A percentile compares a stretch with the other conserved stretches of the same genome.
Evolutionary conservation across 306 rosid genomes (phyloP).

Genomic region (Amphicarpaea edgeworthii): DNA sequence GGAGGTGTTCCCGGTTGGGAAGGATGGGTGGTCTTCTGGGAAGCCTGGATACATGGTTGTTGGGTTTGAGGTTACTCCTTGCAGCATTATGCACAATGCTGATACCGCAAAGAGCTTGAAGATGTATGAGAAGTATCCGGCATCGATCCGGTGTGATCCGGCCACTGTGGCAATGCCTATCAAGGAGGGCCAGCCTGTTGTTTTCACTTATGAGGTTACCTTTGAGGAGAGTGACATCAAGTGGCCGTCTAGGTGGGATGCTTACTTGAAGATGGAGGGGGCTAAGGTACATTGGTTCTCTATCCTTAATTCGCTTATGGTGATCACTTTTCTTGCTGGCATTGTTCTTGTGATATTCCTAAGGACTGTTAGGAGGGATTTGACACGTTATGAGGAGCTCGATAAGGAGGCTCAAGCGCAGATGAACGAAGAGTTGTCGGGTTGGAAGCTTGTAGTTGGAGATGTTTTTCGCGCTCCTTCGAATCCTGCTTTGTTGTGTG

Average conservation of each 20-base stretch:
- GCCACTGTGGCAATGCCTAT: slow-evolving; percentile 65
- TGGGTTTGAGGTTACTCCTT: slow-evolving; percentile 84
- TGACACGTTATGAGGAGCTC: slow-evolving; percentile 80
- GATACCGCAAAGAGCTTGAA: slow-evolving; percentile 57
- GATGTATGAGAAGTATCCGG: slow-evolving; percentile 59
- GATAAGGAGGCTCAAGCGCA: slow-evolving; percentile 87
- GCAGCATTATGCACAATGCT: slow-evolving; percentile 59
- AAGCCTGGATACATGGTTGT: slow-evolving; percentile 79
- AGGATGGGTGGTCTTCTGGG: slow-evolving; percentile 47
- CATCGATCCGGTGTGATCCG: slow-evolving; percentile 65
- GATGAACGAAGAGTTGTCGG: slow-evolving; percentile 86
- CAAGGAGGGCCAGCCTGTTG: slow-evolving; percentile 67
- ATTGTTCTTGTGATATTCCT: slow-evolving; percentile 73
- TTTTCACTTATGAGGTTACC: slow-evolving; percentile 73
- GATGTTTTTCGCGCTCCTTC: slow-evolving; percentile 82
- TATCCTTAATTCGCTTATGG: slow-evolving; percentile 78
- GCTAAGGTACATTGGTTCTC: slow-evolving; percentile 88
- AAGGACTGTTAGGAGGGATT: slow-evolving; percentile 81
- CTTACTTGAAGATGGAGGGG: slow-evolving; percentile 89
- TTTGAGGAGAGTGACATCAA: slow-evolving; percentile 82
- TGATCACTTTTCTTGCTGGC: slow-evolving; percentile 77
- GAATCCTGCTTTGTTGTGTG: slow-evolving; percentile 64
- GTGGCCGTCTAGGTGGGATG: slow-evolving; percentile 93
- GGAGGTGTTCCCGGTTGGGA: slow-evolving; percentile 59
- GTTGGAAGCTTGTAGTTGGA: slow-evolving; percentile 87